Base-by-base conservation (phyloP, 2,329 filamentous ascomycete genomes). In the Aspergillus brunneoviolaceus region DNA sequence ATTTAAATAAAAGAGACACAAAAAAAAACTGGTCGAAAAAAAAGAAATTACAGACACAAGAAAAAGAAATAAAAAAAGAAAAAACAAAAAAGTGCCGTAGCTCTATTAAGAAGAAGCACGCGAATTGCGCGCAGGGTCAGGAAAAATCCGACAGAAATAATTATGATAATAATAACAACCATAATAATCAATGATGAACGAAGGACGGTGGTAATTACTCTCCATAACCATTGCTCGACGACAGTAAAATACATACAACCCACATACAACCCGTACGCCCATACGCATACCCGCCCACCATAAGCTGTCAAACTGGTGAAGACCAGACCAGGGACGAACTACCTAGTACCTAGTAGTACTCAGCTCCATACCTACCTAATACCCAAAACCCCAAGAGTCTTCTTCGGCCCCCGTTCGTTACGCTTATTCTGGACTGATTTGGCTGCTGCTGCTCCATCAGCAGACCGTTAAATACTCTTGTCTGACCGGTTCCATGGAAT, bases 401-500 rank as follows among this genome's bases (percentile, higher is more conserved):
- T 29, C 53, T 49, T 49, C 53, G 53, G 53, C 53, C 53, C 53
- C 53, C 53, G 53, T 55, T 55, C 53, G 42, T 49, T 55, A 47
- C 53, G 53, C 53, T 55, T 55, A 49, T 55, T 45, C n/a, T 45
- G 6, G 39, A 45, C 39, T 5, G 5, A 19, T 45, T 55, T 25
- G 29, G 29, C 21, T 27, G 29, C 21, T 27, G 14, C 21, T 27
- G 14, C 51, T 45, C 35, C 12, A 21, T 45, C 33, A 39, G 14
- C 51, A 16, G 33, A 16, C 23, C 42, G 53, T 55, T 55, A 55
- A 55, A 55, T 55, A 55, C 53, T 55, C 53, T 55, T 29, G 47
- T 55, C 53, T 55, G 48, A 47, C 53, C 53, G 25, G 53, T 48
- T 55, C 53, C 14, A 45, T 48, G 42, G 53, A 49, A 35, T n/a